Conservation (phyloP, 805 yeast species). For the Jamesozyma spencerorum region DNA sequence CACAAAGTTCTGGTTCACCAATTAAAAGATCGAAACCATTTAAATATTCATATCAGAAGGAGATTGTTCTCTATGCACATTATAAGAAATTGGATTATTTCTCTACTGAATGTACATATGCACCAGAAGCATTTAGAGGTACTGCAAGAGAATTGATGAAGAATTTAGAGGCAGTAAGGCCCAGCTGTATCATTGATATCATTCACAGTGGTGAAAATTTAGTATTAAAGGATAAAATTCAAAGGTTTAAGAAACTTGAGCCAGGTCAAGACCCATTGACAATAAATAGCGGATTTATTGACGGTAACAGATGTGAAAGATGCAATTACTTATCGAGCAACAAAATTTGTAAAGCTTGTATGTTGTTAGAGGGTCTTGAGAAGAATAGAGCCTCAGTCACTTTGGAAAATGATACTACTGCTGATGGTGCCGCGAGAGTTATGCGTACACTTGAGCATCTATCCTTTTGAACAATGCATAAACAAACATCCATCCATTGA, state of each 20-base stretch:
- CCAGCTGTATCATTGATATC: slow-evolving; percentile 88
- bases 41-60: slow-evolving; percentile 93
- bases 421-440: slow-evolving; percentile 53
- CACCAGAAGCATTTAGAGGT: slow-evolving; percentile 97
- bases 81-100: slow-evolving; percentile 91
- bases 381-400: slow-evolving; percentile 56
- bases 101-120: slow-evolving; percentile 94
- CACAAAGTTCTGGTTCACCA: slow-evolving; percentile 76
- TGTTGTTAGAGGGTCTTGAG: slow-evolving; percentile 75
- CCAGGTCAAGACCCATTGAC: slow-evolving; percentile 3
- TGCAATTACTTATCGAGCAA: slow-evolving; percentile 92
- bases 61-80: slow-evolving; percentile 93
- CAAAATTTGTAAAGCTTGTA: slow-evolving; percentile 86
- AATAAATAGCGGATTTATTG: slow-evolving; percentile 32
- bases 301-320: slow-evolving; percentile 71
- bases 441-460: slow-evolving; percentile 55
- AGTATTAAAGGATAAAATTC: slow-evolving; percentile 48
- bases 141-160: slow-evolving; percentile 91
- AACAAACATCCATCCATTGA: no score
- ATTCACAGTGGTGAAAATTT: slow-evolving; percentile 89
- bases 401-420: slow-evolving; percentile 43
- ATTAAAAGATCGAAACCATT: slow-evolving; percentile 92
- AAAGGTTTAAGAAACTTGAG: slow-evolving; percentile 14
- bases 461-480: slow-evolving; percentile 36
- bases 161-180: slow-evolving; percentile 80